Evolutionary conservation across 2,329 filamentous ascomycete species (phyloP), one percentile per base, ranked within the genome.

Genomic region (Fusarium avenaceum): DNA sequence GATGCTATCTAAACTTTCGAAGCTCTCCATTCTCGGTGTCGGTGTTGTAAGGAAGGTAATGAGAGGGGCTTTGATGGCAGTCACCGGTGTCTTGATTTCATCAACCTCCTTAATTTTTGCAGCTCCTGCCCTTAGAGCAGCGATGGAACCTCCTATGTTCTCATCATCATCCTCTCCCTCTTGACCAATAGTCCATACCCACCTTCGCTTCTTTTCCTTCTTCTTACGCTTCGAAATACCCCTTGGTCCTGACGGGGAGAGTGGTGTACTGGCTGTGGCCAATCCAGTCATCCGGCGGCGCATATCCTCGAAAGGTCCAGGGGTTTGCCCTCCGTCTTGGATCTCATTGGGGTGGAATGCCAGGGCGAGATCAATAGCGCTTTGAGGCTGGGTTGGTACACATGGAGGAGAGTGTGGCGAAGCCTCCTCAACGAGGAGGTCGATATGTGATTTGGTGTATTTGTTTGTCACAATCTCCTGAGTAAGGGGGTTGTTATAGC

Each of bases 131-230:
- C 79, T 76, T 6, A 82, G 65, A 8, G 82, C 81, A 15, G 80
- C 77, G 20, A 83, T 76, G 4, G 82, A 81, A 1, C 80, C 82
- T 35, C 80, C 81, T 6, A 82, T 75, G 32, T 80, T 78, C 56
- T 81, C 79, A 47, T 82, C 79, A 15, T 81, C 80, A 9, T 84
- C 80, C 3, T 82, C 83, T 2, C 86, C 85, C 59, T 84, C 85
- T 60, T 84, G 82, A 4, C 84, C 86, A 44, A 90, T 89, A 2
- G 88, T 90, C 88, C 88, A 90, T 35, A 88, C 85, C 88, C 88
- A 90, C 43, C 84, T 84, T 14, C 87, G 80, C 76, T 86, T 89
- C 82, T 88, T 89, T 68, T 90, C 88, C 73, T 80, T 81, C 32
- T 79, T 75, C 63, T 83, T 87, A 11, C 83, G 80, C 74, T 87